Evolutionary conservation across 768 basidiomycete species (phyloP).

Genomic region (Boletales sp.): DNA sequence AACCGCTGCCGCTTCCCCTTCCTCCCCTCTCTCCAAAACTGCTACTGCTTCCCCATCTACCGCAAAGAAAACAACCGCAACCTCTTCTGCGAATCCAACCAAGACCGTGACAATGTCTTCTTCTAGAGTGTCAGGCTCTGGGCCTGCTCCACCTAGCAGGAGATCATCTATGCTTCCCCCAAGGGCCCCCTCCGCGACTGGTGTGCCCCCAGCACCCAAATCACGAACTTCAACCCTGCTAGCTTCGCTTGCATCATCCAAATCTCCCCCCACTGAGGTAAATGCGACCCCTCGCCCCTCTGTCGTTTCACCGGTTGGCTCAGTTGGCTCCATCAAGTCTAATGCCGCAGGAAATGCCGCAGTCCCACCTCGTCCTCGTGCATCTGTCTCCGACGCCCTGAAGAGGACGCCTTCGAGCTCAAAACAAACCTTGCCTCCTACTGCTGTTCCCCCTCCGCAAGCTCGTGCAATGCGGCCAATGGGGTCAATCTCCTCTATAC

Average conservation of each 20-base stretch:
- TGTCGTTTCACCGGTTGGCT: conserved; percentile 55
- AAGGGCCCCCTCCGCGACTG: conserved; percentile 38
- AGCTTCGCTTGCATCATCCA: conserved; percentile 24
- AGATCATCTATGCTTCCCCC: conserved; percentile 31
- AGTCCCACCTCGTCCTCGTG: conserved; percentile 52
- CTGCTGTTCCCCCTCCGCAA: conserved; percentile 22
- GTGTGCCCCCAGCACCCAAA: conserved; percentile 35
- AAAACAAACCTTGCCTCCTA: conserved; percentile 37
- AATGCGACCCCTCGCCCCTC: conserved; percentile 41
- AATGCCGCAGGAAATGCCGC: conserved; percentile 27
- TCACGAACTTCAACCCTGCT: conserved; percentile 33
- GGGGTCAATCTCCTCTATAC: conserved; percentile 70
- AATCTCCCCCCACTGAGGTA: conserved; percentile 15
- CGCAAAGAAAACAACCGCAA: conserved; percentile 26
- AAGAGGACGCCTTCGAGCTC: conserved; percentile 46
- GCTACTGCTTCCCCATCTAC: conserved; percentile 23
- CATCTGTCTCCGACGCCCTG: conserved; percentile 63
- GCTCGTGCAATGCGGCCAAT: conserved; percentile 45
- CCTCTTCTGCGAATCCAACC: conserved; percentile 28
- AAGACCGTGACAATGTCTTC: conserved; percentile 34
- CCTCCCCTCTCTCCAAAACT: conserved; percentile 31
- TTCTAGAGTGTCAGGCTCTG: conserved; percentile 27
- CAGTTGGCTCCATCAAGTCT: conserved; percentile 46
- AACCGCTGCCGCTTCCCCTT: conserved; percentile 30
- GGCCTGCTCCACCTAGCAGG: conserved; percentile 31